phyloP scores from a whole-genome alignment of 371 early-diverging fungal species.

The Batkoa obscura region DNA sequence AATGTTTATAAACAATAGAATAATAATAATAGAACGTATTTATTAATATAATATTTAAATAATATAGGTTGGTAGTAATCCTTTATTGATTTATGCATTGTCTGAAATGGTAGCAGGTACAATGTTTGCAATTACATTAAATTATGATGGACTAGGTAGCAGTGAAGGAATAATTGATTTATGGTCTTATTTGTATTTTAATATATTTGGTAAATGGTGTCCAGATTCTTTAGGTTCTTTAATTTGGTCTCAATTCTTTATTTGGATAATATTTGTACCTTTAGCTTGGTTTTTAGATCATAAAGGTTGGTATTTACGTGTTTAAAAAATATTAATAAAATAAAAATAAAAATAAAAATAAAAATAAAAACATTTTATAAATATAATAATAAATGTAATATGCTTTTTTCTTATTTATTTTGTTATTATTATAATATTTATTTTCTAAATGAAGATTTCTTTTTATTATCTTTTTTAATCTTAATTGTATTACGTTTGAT shows the following conservation, averaged over 20 bases:
- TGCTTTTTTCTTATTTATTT: too few relatives aligned
- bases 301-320: constrained; percentile 3
- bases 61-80: background rate
- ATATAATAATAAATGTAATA: too few relatives aligned
- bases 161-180: background rate
- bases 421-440: too few relatives aligned
- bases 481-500: background rate
- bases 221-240: background rate
- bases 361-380: background rate
- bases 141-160: background rate
- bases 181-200: background rate
- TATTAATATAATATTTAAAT: too few relatives aligned
- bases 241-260: background rate
- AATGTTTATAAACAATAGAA: background rate
- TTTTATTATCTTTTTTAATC: background rate
- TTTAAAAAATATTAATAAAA: background rate
- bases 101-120: constrained; percentile 8
- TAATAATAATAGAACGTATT: too few relatives aligned
- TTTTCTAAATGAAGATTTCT: too few relatives aligned
- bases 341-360: background rate
- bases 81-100: constrained; percentile 8
- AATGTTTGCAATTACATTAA: background rate
- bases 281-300: constrained; percentile 4
- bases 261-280: constrained; percentile 3
- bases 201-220: background rate